Conservation (phyloP, 2,329 filamentous ascomycete genomes). For the Fusarium heterosporum region DNA sequence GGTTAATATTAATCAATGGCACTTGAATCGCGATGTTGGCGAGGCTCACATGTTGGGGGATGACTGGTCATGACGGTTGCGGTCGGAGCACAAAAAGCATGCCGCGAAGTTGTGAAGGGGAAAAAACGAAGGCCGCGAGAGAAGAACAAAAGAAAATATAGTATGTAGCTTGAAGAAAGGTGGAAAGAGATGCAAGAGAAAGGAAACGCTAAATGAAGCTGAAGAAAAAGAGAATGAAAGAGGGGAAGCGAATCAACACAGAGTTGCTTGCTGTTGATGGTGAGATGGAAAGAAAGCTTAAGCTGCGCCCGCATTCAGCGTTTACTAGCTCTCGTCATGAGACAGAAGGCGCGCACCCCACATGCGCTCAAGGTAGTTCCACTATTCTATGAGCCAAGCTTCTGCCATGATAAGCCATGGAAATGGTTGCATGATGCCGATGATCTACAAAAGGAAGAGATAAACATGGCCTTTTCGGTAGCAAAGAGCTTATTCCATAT, state of each 20-base stretch:
- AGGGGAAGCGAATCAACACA: conserved; percentile 16
- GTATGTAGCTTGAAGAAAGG: not conserved
- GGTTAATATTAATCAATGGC: not conserved
- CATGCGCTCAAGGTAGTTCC: conserved; percentile 12
- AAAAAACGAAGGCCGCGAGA: conserved; percentile 3
- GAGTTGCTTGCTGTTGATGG: conserved; percentile 28
- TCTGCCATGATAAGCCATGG: not conserved
- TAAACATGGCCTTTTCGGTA: not conserved
- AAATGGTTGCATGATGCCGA: not conserved
- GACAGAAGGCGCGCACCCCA: conserved; percentile 32
- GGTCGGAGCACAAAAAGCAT: conserved; percentile 34
- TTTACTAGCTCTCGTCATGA: conserved; percentile 29
- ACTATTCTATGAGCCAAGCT: not conserved
- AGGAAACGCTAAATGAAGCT: conserved; percentile 1
- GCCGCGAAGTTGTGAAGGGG: conserved; percentile 24
- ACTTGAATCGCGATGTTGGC: not conserved
- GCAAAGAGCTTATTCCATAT: not conserved
- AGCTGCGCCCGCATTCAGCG: conserved; percentile 21
- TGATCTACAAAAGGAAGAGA: not conserved
- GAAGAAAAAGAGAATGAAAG: conserved; percentile 11
- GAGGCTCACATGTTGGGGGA: conserved; percentile 41
- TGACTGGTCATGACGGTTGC: conserved; percentile 44
- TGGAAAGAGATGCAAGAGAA: not conserved
- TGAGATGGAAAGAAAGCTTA: conserved; percentile 32
- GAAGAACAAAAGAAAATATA: conserved; percentile 4